These are phyloP conservation scores for Saccharomycopsis phalli DNA, from an alignment of 1,139 yeast species.

Conservation along the genomic window DNA sequence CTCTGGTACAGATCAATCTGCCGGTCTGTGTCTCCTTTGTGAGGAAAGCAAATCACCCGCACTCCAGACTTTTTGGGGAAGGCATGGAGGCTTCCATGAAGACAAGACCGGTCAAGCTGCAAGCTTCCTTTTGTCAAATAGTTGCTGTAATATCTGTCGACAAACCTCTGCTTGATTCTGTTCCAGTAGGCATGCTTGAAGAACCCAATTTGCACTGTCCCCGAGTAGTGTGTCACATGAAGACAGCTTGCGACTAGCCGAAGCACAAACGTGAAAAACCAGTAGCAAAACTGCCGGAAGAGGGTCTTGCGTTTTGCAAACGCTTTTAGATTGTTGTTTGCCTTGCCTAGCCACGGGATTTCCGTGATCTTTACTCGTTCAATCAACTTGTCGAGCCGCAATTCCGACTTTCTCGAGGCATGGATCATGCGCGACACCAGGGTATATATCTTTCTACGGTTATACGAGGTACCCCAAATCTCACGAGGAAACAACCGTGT, in stretches of 20 bases:
- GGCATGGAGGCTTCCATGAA: constrained; percentile 35
- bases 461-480: constrained; percentile 46
- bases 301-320: constrained; percentile 28
- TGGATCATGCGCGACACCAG: constrained; percentile 35
- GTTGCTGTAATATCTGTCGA: constrained; percentile 31
- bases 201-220: constrained; percentile 34
- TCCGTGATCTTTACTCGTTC: constrained; percentile 32
- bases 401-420: constrained; percentile 29
- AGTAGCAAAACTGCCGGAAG: constrained; percentile 38
- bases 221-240: constrained; percentile 53
- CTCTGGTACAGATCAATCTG: constrained; percentile 27
- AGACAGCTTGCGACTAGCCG: constrained; percentile 48
- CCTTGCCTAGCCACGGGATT: constrained; percentile 41
- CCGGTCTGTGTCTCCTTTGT: constrained; percentile 23
- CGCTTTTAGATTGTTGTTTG: constrained; percentile 28
- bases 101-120: constrained; percentile 1
- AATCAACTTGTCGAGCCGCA: constrained; percentile 27
- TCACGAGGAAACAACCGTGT: constrained; percentile 44
- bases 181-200: constrained; percentile 60
- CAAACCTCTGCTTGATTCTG: constrained; percentile 34
- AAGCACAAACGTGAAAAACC: constrained; percentile 52
- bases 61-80: constrained; percentile 43
- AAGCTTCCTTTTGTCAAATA: constrained; percentile 26
- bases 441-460: constrained; percentile 35
- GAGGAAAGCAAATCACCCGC: constrained; percentile 19